Percentiles rank a stretch among this genome's conserved stretches.
phyloP scores from a whole-genome alignment of 352 stramenopile species.

The Phytophthora sp. region DNA sequence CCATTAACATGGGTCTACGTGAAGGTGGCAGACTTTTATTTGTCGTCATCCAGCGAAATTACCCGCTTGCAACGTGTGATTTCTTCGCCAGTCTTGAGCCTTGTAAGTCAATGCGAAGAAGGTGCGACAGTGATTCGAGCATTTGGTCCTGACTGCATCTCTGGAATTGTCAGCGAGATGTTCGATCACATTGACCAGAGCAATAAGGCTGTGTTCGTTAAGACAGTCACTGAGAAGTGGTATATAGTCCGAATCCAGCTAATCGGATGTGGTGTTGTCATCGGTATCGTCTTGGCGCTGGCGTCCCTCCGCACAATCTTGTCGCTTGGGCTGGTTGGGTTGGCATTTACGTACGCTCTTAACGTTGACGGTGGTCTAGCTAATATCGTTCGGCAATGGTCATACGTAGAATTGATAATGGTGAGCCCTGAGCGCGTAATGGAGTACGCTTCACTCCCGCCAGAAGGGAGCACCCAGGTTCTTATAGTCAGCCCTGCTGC shows the following conservation, averaged over 20 bases:
- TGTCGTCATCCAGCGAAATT: constrained; percentile 31
- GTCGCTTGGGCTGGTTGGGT: constrained; percentile 58
- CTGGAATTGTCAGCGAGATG: constrained; percentile 4
- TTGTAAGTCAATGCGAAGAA: constrained; percentile 20
- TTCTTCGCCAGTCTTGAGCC: constrained; percentile 31
- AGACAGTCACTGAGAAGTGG: constrained; percentile 21
- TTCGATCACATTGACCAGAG: not conserved
- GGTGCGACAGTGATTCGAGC: constrained; percentile 24
- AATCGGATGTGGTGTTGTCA: constrained; percentile 22
- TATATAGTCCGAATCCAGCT: constrained; percentile 34
- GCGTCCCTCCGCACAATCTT: constrained; percentile 25
- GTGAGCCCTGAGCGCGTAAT: constrained; percentile 51
- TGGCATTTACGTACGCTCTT: constrained; percentile 80
- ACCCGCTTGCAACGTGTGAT: constrained; percentile 20
- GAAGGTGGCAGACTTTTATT: constrained; percentile 30
- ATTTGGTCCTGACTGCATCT: constrained; percentile 20
- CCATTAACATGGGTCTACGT: constrained; percentile 83
- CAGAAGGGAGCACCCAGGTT: not conserved
- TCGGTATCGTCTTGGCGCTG: constrained; percentile 21
- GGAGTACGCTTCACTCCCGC: constrained; percentile 20
- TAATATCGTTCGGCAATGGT: constrained; percentile 56
- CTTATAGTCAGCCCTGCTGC: constrained; percentile 9
- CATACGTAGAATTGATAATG: constrained; percentile 55
- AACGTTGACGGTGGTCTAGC: constrained; percentile 78
- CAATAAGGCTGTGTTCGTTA: not conserved